Evolutionary conservation across 257 asterid genomes (phyloP).

Genomic region (Solanum corneliomulleri): DNA sequence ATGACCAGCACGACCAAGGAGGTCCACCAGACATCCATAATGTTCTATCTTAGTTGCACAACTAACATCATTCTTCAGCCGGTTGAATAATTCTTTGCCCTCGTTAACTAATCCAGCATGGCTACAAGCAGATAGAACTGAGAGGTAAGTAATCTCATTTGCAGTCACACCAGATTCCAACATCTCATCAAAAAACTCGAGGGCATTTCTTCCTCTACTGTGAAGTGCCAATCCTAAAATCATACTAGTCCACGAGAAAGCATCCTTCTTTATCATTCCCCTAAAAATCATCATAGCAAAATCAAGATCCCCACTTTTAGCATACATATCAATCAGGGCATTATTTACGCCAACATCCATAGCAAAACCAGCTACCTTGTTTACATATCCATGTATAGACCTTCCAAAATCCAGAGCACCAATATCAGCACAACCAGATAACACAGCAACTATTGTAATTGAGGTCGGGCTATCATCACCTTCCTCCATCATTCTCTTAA

Average conservation of each 20-base stretch:
- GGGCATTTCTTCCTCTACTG: slow-evolving; percentile 51
- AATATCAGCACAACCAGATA: slow-evolving; percentile 80
- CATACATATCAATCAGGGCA: slow-evolving; percentile 72
- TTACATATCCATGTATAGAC: slow-evolving; percentile 46
- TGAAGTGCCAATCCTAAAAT: slow-evolving; percentile 65
- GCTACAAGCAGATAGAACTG: slow-evolving; percentile 65
- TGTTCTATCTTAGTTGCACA: slow-evolving; percentile 46
- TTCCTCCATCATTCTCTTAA: slow-evolving; percentile 39
- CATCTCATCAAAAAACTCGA: slow-evolving; percentile 48
- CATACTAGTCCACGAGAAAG: slow-evolving; percentile 66
- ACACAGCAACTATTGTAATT: slow-evolving; percentile 55
- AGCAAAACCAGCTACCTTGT: slow-evolving; percentile 36
- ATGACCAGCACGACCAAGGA: slow-evolving; percentile 58
- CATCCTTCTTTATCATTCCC: slow-evolving; percentile 39
- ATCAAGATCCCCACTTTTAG: slow-evolving; percentile 56
- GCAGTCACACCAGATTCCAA: slow-evolving; percentile 41
- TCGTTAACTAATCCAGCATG: slow-evolving; percentile 63
- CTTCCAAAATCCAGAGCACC: slow-evolving; percentile 70
- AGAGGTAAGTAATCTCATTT: slow-evolving; percentile 54
- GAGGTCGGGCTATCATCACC: slow-evolving; percentile 40
- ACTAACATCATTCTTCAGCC: slow-evolving; percentile 3
- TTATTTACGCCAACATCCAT: slow-evolving; percentile 43
- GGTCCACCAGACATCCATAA: slow-evolving; percentile 73
- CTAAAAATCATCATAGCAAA: slow-evolving; percentile 36
- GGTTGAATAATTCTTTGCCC: slow-evolving; percentile 50